Conservation (phyloP, 495 filamentous ascomycete species). For the Lophiostoma macrostomum region DNA sequence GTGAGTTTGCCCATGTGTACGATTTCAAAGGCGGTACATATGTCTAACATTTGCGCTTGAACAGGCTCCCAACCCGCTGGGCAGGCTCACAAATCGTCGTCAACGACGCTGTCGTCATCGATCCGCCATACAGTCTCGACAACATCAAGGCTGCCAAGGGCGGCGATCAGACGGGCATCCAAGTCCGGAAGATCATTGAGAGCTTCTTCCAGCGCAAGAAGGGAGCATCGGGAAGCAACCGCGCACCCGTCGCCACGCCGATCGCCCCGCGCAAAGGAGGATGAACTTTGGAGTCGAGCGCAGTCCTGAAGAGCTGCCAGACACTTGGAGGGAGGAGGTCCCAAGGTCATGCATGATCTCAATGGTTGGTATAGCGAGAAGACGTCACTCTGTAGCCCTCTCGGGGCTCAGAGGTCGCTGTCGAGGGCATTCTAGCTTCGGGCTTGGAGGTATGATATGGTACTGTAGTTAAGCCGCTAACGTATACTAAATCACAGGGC, state of each 20-base stretch:
- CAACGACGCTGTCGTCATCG: conserved; percentile 61
- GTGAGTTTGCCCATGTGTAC: conserved; percentile 35
- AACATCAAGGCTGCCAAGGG: conserved; percentile 54
- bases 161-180: conserved; percentile 50
- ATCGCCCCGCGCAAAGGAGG: conserved; percentile 39
- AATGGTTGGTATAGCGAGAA: too few relatives aligned
- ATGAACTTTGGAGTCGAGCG: too few relatives aligned
- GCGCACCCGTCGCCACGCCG: conserved; percentile 33
- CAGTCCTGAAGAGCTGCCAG: too few relatives aligned
- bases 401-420: too few relatives aligned
- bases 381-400: too few relatives aligned
- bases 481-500: too few relatives aligned
- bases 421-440: too few relatives aligned
- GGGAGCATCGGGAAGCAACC: conserved; percentile 18
- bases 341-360: too few relatives aligned
- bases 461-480: too few relatives aligned
- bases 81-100: conserved; percentile 61
- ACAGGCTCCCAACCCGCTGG: conserved; percentile 59
- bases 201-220: conserved; percentile 36
- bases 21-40: neutral
- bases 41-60: neutral
- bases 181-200: conserved; percentile 64
- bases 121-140: conserved; percentile 58
- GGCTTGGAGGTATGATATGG: too few relatives aligned
- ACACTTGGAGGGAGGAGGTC: too few relatives aligned